phyloP scores from a whole-genome alignment of 371 early-diverging fungal genomes.

The Mortierella sp. region DNA sequence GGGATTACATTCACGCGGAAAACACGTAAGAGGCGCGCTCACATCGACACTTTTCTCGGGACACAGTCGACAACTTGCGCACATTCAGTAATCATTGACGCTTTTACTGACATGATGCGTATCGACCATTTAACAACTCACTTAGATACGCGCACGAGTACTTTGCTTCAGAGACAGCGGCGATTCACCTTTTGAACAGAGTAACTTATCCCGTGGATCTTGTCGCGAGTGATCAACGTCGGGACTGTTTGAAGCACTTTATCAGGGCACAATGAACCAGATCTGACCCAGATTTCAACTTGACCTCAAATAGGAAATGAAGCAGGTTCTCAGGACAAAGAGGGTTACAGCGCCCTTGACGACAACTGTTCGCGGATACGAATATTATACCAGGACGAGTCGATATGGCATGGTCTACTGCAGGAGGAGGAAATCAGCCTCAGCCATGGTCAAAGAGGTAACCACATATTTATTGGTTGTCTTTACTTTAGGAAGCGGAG shows the following conservation, averaged over 20 bases:
- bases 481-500: too few relatives aligned
- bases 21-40: conserved; percentile 63
- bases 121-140: background rate
- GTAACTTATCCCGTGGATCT: background rate
- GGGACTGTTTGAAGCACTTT: background rate
- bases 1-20: conserved; percentile 68
- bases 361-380: conserved; percentile 69
- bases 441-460: conserved; percentile 63
- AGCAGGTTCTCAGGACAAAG: conserved; percentile 62
- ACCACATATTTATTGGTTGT: background rate
- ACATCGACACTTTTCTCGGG: background rate
- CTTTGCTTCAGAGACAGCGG: conserved; percentile 51
- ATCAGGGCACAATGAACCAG: background rate
- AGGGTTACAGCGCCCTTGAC: conserved; percentile 65
- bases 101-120: background rate
- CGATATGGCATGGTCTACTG: conserved; percentile 71
- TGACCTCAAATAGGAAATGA: conserved; percentile 64
- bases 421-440: conserved; percentile 60
- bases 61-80: background rate
- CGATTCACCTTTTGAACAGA: conserved; percentile 50
- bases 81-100: background rate
- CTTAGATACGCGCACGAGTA: conserved; percentile 58
- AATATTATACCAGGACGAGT: conserved; percentile 73
- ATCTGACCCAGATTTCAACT: background rate
- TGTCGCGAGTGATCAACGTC: background rate